These are phyloP conservation scores for Lithohypha guttulata DNA, from an alignment of 2,329 filamentous ascomycete species.

Conservation along the genomic window DNA sequence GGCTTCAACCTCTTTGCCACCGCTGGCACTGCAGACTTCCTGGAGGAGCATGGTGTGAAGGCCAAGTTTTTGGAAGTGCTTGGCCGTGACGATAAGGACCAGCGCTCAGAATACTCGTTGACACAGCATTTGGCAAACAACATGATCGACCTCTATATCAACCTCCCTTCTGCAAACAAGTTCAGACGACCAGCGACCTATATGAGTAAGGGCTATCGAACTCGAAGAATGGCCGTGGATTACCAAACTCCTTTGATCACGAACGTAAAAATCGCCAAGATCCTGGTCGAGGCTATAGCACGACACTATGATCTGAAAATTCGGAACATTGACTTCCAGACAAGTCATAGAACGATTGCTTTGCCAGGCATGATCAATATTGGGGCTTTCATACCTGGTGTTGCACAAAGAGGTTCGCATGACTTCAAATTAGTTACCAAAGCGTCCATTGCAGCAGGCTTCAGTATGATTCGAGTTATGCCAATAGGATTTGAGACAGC, in stretches of 20 bases:
- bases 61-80: constrained; percentile 92
- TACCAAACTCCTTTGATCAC: constrained; percentile 95
- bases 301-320: constrained; percentile 80
- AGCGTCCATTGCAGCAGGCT: constrained; percentile 63
- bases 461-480: constrained; percentile 72
- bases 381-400: constrained; percentile 66
- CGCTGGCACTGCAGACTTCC: constrained; percentile 89
- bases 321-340: constrained; percentile 77
- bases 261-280: constrained; percentile 98
- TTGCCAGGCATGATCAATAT: constrained; percentile 69
- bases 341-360: constrained; percentile 66
- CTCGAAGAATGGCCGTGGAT: constrained; percentile 94
- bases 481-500: constrained; percentile 62
- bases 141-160: constrained; percentile 97
- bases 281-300: constrained; percentile 85
- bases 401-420: constrained; percentile 52
- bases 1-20: constrained; percentile 96
- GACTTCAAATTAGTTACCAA: constrained; percentile 62
- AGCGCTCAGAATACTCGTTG: constrained; percentile 91
- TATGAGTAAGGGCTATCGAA: constrained; percentile 95
- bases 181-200: constrained; percentile 95
- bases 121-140: constrained; percentile 96
- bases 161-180: constrained; percentile 95
- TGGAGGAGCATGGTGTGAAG: constrained; percentile 81
- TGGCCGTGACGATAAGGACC: constrained; percentile 63